Conservation (phyloP, 2,329 filamentous ascomycete genomes). For the Ilyonectria destructans region DNA sequence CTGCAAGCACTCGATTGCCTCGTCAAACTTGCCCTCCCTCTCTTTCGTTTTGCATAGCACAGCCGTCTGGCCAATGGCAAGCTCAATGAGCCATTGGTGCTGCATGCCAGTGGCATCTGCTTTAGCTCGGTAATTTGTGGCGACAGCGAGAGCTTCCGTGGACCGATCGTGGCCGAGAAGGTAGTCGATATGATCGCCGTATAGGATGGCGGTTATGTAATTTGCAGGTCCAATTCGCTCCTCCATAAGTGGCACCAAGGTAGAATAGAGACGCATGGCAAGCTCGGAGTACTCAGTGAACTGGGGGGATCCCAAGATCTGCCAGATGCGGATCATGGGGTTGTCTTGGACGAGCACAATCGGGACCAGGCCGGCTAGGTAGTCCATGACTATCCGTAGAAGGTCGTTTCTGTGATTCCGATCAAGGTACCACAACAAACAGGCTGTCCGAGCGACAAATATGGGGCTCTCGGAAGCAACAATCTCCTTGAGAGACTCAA, state of each 20-base stretch:
- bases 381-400: conserved; percentile 52
- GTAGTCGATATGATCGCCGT: conserved; percentile 56
- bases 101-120: conserved; percentile 51
- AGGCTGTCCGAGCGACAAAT: conserved; percentile 54
- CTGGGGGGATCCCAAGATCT: conserved; percentile 49
- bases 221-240: conserved; percentile 53
- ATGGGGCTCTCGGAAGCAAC: conserved; percentile 53
- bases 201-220: conserved; percentile 52
- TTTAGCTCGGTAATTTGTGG: conserved; percentile 48
- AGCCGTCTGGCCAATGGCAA: conserved; percentile 52
- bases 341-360: conserved; percentile 51
- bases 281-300: conserved; percentile 55
- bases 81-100: conserved; percentile 53
- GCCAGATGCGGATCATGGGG: conserved; percentile 53
- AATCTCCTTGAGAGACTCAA: conserved; percentile 55
- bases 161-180: conserved; percentile 48
- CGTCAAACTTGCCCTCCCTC: conserved; percentile 49
- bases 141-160: conserved; percentile 50
- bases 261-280: conserved; percentile 51
- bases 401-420: conserved; percentile 54
- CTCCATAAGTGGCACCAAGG: conserved; percentile 52
- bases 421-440: conserved; percentile 56
- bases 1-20: conserved; percentile 51
- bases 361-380: conserved; percentile 51
- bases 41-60: conserved; percentile 51